Evolutionary conservation across 2,329 filamentous ascomycete species (phyloP).

Genomic region (Sphaerulina vaccinii): DNA sequence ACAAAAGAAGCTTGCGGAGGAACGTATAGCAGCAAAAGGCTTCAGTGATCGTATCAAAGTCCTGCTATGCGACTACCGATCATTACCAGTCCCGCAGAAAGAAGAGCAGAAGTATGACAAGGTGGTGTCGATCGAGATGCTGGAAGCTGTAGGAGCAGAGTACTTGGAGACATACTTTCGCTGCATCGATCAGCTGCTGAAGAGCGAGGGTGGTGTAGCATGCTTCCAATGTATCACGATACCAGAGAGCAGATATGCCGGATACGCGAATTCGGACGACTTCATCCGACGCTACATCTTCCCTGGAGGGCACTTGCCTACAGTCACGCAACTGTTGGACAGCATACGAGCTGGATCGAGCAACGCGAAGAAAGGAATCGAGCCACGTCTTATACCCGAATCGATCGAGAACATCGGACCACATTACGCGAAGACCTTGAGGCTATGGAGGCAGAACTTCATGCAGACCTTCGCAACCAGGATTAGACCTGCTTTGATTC

Average conservation of each 20-base stretch:
- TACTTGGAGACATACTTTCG: conserved; percentile 67
- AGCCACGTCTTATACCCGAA: conserved; percentile 59
- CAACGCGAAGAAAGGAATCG: conserved; percentile 45
- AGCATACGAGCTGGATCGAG: conserved; percentile 60
- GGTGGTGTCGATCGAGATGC: conserved; percentile 73
- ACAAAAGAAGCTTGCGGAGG: conserved; percentile 67
- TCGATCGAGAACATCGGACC: conserved; percentile 70
- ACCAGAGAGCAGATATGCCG: conserved; percentile 65
- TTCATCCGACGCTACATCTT: conserved; percentile 79
- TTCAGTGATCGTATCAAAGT: conserved; percentile 63
- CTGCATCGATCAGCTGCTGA: conserved; percentile 62
- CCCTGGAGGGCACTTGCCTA: conserved; percentile 69
- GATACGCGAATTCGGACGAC: conserved; percentile 65
- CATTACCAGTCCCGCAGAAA: conserved; percentile 51
- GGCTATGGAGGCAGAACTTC: conserved; percentile 68
- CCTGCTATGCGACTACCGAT: conserved; percentile 66
- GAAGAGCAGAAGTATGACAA: conserved; percentile 59
- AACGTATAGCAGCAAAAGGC: conserved; percentile 61
- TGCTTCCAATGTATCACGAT: conserved; percentile 78
- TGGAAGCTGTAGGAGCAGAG: conserved; percentile 69
- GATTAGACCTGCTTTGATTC: conserved; percentile 61
- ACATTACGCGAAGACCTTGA: conserved; percentile 68
- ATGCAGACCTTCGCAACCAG: conserved; percentile 58
- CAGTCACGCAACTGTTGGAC: conserved; percentile 66
- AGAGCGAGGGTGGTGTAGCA: conserved; percentile 64